A percentile compares a stretch with the other conserved stretches of the same genome.
phyloP scores from a whole-genome alignment of 208 protist species.

The Sergeia podlipaevii region DNA sequence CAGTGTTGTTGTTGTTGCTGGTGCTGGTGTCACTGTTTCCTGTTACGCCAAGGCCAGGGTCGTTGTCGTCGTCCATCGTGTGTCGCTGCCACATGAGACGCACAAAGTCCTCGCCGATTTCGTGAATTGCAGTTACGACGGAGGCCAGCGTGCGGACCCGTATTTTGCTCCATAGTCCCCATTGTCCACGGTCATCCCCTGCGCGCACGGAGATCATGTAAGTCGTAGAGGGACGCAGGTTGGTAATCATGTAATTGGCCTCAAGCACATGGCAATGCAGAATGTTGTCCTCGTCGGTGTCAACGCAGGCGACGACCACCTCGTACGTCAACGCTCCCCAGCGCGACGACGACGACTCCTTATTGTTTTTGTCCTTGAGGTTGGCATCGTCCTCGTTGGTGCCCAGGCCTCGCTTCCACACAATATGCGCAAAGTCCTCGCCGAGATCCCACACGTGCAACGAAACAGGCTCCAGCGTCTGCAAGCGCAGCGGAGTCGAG shows the following conservation, averaged over 20 bases:
- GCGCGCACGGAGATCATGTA: slow-evolving; percentile 87
- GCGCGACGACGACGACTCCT: neutral
- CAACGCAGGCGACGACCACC: slow-evolving; percentile 75
- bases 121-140: slow-evolving; percentile 74
- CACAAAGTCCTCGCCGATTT: slow-evolving; percentile 92
- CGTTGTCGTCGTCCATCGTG: slow-evolving; percentile 8
- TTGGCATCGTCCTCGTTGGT: neutral
- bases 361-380: neutral
- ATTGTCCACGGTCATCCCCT: slow-evolving; percentile 79
- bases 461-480: slow-evolving; percentile 68
- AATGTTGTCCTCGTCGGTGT: slow-evolving; percentile 75
- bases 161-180: slow-evolving; percentile 80
- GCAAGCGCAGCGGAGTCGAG: slow-evolving; percentile 48
- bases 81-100: slow-evolving; percentile 86
- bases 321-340: slow-evolving; percentile 88
- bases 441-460: slow-evolving; percentile 83
- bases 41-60: slow-evolving; percentile 14
- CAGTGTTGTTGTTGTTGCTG: neutral
- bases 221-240: slow-evolving; percentile 72
- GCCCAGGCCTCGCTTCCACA: slow-evolving; percentile 62
- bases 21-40: neutral
- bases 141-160: slow-evolving; percentile 79
- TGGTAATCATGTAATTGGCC: slow-evolving; percentile 82
- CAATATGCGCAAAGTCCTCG: slow-evolving; percentile 84
- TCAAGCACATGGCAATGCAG: slow-evolving; percentile 79